Base-by-base conservation (phyloP, 2,329 filamentous ascomycete genomes). In the Neopestalotiopsis sp. region DNA sequence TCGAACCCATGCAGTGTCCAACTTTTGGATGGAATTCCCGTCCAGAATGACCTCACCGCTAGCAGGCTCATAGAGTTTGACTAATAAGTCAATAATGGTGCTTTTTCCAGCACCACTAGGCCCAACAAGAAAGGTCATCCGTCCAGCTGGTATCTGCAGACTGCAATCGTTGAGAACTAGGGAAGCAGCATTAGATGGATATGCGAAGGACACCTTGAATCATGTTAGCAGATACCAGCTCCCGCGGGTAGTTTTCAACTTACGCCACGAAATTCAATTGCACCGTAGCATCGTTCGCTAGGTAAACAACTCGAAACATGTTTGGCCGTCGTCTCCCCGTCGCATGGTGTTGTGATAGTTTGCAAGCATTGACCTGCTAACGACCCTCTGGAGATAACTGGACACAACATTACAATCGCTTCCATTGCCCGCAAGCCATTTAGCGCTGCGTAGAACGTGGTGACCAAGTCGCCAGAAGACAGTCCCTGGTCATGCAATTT, bases 51-150 rank as follows among this genome's bases (percentile, higher is more conserved):
- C 90, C 0, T 87, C 79, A 0, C 95, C 95, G 0, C 81, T 81
- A 0, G 81, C 79, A 0, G 93, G 89, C 6, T 88, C 83, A 76
- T 98, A 97, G 73, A 97, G 92, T 13, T 91, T 89, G 65, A 94
- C 85, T 0, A 98, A 84, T 0, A 98, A 85, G 76, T 94, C 94
- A 1, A 92, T 91, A 1, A 98, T 76, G 0, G 95, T 98, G 73
- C 94, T 97, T 79, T 98, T 98, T 0, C 95, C 95, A 1, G 94
- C 97, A 0, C 96, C 96, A 75, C 94, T 97, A 74, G 87, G 88
- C 0, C 95, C 96, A 64, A 98, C 89, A 2, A 98, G 85, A 75
- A 96, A 98, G 0, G 90, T 94, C 3, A 91, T 89, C 70, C 92
- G 85, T 0, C 92, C 91, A 0, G 91, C 85, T 0, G 90, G 88